Base-by-base conservation (phyloP, 306 rosid genomes). In the Fagus crenata region DNA sequence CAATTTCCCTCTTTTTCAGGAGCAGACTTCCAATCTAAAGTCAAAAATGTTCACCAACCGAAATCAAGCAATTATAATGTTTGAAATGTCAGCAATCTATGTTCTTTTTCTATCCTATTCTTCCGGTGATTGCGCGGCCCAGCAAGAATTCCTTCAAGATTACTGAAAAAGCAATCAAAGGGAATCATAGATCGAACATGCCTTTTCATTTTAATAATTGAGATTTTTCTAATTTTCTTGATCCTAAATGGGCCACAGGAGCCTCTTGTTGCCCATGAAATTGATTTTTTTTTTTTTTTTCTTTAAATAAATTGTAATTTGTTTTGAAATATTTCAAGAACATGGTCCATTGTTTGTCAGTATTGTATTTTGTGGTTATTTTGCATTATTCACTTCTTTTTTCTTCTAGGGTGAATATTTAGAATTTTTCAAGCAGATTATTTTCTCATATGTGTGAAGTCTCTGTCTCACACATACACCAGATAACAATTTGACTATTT, bases 51-150 rank as follows among this genome's bases (percentile, higher is more conserved):
- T 35, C 28, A 58, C 15, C 77, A 42, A 59, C 51, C 37, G 22
- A 42, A 76, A 53, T 15, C 53, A 56, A 80, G 73, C 72, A 73
- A 69, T 68, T 75, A 71, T 56, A 31, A 75, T 81, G 41, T 71
- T 77, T 68, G 39, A 31, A 31, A 31, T 69, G 80, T 41, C 18
- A 39, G 4, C 60, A 51, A 78, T 36, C 12, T 75, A 22, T 12
- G n/a, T 76, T 18, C 69, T 36, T 75, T 78, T 80, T 63, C 75
- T 79, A 9, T 9, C 51, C 4, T 46, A 36, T 61, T 70, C 40
- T 54, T 65, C 82, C 89, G 78, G 72, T 69, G 54, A 85, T 85
- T 67, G 73, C 86, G 88, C 86, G 59, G 69, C 77, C 60, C 68
- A 69, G 18, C 6, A 73, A 69, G 2, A 37, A 74, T 42, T 64